Conservation (phyloP, 768 basidiomycete species). For the Mrakia gelida region DNA sequence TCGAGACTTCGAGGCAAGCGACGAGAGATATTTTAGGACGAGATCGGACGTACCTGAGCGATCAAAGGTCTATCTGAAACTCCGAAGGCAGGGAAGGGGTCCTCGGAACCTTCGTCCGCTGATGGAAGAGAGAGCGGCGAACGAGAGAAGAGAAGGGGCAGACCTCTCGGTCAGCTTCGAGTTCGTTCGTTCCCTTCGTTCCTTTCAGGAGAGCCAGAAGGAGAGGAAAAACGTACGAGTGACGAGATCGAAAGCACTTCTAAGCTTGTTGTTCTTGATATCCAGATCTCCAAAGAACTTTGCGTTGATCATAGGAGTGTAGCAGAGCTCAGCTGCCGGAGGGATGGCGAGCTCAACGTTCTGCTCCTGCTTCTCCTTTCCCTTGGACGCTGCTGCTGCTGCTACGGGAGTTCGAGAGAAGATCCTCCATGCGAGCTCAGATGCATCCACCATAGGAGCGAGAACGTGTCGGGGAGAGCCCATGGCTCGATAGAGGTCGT, state of each 20-base stretch:
- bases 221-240: neutral
- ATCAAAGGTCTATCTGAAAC: conserved; percentile 73
- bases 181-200: neutral
- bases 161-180: neutral
- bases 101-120: conserved; percentile 74
- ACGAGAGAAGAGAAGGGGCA: conserved; percentile 32
- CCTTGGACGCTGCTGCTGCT: conserved; percentile 19
- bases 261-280: conserved; percentile 48
- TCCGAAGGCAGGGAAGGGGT: conserved; percentile 39
- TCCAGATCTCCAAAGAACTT: conserved; percentile 52
- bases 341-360: conserved; percentile 12
- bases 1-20: neutral
- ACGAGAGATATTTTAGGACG: neutral
- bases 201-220: neutral
- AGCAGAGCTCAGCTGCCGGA: conserved; percentile 60
- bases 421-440: conserved; percentile 37
- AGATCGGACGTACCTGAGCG: conserved; percentile 54
- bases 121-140: conserved; percentile 45
- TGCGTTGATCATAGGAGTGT: conserved; percentile 98
- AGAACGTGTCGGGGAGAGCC: conserved; percentile 84
- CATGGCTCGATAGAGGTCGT: conserved; percentile 76
- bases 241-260: conserved; percentile 6
- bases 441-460: conserved; percentile 88
- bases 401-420: conserved; percentile 28
- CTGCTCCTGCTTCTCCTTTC: conserved; percentile 15